These are phyloP conservation scores for Butyriboletus loyo DNA, from an alignment of 768 basidiomycete species.

Conservation along the genomic window DNA sequence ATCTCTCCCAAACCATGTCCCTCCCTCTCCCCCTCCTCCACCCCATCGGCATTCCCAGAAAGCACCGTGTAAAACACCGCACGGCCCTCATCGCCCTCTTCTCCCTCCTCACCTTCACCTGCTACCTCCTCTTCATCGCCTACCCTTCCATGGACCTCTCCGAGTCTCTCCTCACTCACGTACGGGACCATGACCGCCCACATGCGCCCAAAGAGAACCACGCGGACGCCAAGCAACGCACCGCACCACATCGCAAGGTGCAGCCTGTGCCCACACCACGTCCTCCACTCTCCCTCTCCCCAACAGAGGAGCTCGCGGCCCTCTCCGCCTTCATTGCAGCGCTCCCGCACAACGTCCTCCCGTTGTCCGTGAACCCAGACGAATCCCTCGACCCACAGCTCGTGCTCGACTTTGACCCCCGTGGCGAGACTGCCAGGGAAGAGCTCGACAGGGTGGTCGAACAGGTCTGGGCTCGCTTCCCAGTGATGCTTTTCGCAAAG, in stretches of 20 bases:
- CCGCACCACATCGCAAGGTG: slow-evolving; percentile 19
- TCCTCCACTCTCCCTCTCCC: slow-evolving; percentile 46
- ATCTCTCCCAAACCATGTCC: slow-evolving; percentile 15
- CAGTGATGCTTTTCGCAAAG: slow-evolving; percentile 74
- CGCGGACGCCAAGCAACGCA: neutral
- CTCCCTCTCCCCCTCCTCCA: slow-evolving; percentile 34
- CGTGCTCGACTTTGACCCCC: slow-evolving; percentile 79
- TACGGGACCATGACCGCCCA: slow-evolving; percentile 8
- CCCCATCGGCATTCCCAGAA: slow-evolving; percentile 10
- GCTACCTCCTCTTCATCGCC: slow-evolving; percentile 55
- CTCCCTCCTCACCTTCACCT: slow-evolving; percentile 47
- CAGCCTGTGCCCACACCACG: slow-evolving; percentile 18
- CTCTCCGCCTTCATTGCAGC: slow-evolving; percentile 71
- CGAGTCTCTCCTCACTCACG: slow-evolving; percentile 30
- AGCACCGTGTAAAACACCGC: slow-evolving; percentile 46
- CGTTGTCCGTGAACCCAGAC: slow-evolving; percentile 58
- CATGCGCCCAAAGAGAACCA: slow-evolving; percentile 14
- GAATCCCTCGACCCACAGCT: slow-evolving; percentile 74
- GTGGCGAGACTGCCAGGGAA: slow-evolving; percentile 53
- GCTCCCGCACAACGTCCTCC: slow-evolving; percentile 73
- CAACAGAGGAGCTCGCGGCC: slow-evolving; percentile 68
- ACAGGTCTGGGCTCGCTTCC: slow-evolving; percentile 70
- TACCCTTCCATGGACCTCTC: slow-evolving; percentile 40
- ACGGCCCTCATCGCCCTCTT: slow-evolving; percentile 54
- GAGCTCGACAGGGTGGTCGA: slow-evolving; percentile 59